Base-by-base conservation (phyloP, 208 protist species). In the Strigomonas galati region DNA sequence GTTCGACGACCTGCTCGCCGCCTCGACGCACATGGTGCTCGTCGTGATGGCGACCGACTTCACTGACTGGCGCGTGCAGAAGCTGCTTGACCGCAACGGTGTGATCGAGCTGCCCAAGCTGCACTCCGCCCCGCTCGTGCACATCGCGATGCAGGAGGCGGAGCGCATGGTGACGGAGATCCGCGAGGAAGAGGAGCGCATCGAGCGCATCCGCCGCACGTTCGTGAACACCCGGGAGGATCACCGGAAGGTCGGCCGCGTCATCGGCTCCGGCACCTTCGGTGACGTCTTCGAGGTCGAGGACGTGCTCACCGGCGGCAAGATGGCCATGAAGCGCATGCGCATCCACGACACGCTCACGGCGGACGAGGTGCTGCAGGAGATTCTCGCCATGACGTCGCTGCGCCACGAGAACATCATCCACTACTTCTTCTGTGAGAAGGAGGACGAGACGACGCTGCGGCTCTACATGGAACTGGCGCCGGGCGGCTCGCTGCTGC, bases 331-430 rank as follows among this genome's bases (percentile, higher is more conserved):
- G 87, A 95, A 95, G 75, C 80, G 72, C 23, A 84, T 95, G 83
- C 73, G 74, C 54, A 72, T 95, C 43, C 97, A 92, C 68, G 89
- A 98, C 37, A 81, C 93, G 10, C 76, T 85, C 12, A 44, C 82
- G 6, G 87, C 79, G 0, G 85, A 91, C 46, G 82, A 85, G 56
- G 62, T 95, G 19, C 74, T 94, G 60, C 78, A 90, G 53, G 92
- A 98, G 63, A 91, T 98, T 26, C 66, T 87, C 17, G 79, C 94
- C 24, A 96, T 97, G 89, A 94, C 88, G n/a, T 69, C 74, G 24
- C 74, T 98, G 43, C 79, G 82, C 49, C 92, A 98, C 73, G 84
- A 93, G 40, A 97, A 98, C 74, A 97, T 98, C 63, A 95, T 98
- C 31, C 89, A 89, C 64, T 97, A 98, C 74, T 97, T 95, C 65